Conservation (phyloP, 345 rosid species). For the Aquilaria yunnanensis region DNA sequence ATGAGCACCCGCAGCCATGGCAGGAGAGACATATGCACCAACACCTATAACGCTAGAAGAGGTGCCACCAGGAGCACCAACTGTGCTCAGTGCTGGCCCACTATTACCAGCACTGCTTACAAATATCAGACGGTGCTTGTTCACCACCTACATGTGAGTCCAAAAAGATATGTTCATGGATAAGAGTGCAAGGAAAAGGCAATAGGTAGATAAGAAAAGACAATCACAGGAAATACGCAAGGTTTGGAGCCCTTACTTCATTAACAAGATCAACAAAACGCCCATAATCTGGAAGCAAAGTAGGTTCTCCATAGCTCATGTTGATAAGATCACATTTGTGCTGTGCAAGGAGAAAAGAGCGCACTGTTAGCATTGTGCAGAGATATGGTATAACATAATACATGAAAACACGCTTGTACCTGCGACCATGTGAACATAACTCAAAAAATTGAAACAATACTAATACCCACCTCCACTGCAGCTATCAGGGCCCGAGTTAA, state of each 20-base stretch:
- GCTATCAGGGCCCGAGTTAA: constrained; percentile 85
- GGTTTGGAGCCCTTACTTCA: constrained; percentile 51
- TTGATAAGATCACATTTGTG: constrained; percentile 97
- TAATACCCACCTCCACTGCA: constrained; percentile 71
- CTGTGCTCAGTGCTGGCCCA: constrained; percentile 94
- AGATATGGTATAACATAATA: background rate
- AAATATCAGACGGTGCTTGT: constrained; percentile 78
- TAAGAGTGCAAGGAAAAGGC: constrained; percentile 13
- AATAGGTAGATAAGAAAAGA: background rate
- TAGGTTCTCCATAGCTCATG: constrained; percentile 94
- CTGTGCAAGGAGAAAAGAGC: constrained; percentile 33
- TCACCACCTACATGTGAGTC: constrained; percentile 60
- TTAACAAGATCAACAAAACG: constrained; percentile 94
- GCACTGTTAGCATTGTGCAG: background rate
- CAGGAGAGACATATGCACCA: constrained; percentile 98
- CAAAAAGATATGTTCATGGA: constrained; percentile 10
- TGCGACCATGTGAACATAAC: background rate
- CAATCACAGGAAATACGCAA: constrained; percentile 3
- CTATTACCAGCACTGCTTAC: constrained; percentile 99
- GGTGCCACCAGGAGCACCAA: constrained; percentile 99
- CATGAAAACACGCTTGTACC: background rate
- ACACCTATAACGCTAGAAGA: constrained; percentile 91
- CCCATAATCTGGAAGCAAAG: constrained; percentile 90
- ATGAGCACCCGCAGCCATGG: constrained; percentile 97
- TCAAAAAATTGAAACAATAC: background rate